Evolutionary conservation across 768 basidiomycete species (phyloP).

Genomic region (Termitomyces sp.): DNA sequence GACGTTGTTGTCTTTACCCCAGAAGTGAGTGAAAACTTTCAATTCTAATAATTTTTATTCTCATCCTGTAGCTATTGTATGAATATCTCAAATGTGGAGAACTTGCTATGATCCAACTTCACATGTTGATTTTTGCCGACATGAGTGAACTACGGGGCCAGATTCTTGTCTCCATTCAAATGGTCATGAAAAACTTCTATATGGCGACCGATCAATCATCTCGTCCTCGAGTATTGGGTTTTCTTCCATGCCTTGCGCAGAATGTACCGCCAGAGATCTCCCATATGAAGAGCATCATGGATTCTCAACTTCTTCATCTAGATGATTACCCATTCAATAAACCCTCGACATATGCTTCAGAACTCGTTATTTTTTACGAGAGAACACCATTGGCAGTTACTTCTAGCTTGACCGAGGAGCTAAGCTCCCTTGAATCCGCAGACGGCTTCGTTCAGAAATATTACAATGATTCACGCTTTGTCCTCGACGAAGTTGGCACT

Average conservation of each 20-base stretch:
- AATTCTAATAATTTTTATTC: neutral
- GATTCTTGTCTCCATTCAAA: slow-evolving; percentile 29
- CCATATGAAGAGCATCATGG: slow-evolving; percentile 33
- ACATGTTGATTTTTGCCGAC: slow-evolving; percentile 36
- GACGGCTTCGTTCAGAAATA: slow-evolving; percentile 28
- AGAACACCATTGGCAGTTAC: slow-evolving; percentile 23
- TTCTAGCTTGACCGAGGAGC: slow-evolving; percentile 39
- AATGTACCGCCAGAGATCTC: slow-evolving; percentile 26
- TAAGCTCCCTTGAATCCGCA: slow-evolving; percentile 34
- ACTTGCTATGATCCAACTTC: slow-evolving; percentile 38
- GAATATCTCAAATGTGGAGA: slow-evolving; percentile 30
- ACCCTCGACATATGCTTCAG: slow-evolving; percentile 23
- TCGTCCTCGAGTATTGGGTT: slow-evolving; percentile 38
- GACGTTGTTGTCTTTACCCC: slow-evolving; percentile 21
- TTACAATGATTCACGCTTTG: slow-evolving; percentile 42
- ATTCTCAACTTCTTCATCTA: slow-evolving; percentile 34
- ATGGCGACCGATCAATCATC: slow-evolving; percentile 25
- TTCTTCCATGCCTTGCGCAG: slow-evolving; percentile 18
- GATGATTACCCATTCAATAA: slow-evolving; percentile 26
- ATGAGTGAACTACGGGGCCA: slow-evolving; percentile 32
- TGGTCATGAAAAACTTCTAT: slow-evolving; percentile 43
- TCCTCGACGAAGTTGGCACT: slow-evolving; percentile 51
- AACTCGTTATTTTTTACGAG: slow-evolving; percentile 54
- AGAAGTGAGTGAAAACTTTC: slow-evolving; percentile 24
- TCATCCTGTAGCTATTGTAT: slow-evolving; percentile 30